Evolutionary conservation across 1,284 basidiomycete species (phyloP), one percentile per base, ranked within the genome.

Genomic region (Malassezia caprae): DNA sequence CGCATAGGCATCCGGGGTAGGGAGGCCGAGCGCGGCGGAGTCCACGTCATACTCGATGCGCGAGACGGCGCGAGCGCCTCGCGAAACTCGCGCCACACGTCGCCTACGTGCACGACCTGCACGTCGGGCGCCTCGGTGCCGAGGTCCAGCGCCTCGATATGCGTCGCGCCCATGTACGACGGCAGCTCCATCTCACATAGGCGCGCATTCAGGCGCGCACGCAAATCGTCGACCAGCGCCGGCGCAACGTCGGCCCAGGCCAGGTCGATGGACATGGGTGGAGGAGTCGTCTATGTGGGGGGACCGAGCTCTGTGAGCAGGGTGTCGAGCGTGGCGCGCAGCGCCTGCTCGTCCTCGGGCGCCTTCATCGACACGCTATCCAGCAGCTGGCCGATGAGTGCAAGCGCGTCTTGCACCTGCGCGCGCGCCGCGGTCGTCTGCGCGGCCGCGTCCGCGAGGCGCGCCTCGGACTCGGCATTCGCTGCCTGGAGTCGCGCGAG

Each of bases 151-250:
- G 83, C 82, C 4, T 84, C 84, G 56, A 96, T 82, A 58, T 84
- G 82, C 56, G 96, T 82, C 13, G 90, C 89, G 0, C 93, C 93
- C 44, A 99, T 85, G 76, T 93, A 96, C 6, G 88, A 89, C 0
- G 94, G 94, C 4, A 87, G 78, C 31, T 81, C 76, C 7, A 85
- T 82, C 39, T 77, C 80, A 4, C 80, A 46, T 17, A 98, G 84
- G 44, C 88, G 85, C 56, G 79, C 78, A 77, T 96, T 93, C 68
- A 99, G 83, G 43, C 84, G 76, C 28, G 82, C 79, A 51, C 93
- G 82, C 50, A 96, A 81, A 10, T 80, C 80, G 5, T 78, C 77
- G 8, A 89, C 81, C 10, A 96, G 81, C 3, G 83, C 80, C 8
- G 80, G 76, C 75, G 88, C 84, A 41, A 81, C 75, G 4, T 79